Evolutionary conservation across 2,329 filamentous ascomycete genomes (phyloP).

Genomic region (Alternaria atra): DNA sequence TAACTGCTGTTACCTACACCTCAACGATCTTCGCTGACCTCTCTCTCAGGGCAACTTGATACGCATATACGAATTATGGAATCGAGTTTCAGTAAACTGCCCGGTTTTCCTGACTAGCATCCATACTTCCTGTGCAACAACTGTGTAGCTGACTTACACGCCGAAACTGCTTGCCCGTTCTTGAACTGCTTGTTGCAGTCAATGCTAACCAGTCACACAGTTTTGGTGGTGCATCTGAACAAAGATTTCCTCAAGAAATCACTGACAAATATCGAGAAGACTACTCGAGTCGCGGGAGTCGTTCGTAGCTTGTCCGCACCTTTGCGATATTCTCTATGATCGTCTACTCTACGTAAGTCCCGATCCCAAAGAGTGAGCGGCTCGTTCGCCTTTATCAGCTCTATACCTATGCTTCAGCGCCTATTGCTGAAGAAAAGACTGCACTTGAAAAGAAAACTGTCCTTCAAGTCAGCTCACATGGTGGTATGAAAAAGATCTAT

Average conservation of each 20-base stretch:
- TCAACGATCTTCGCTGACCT: neutral
- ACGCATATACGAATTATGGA: neutral
- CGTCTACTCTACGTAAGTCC: too few species aligned
- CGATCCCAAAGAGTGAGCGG: too few species aligned
- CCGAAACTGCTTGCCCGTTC: neutral
- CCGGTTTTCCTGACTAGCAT: too few species aligned
- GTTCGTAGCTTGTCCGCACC: constrained; percentile 1
- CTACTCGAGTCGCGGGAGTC: neutral
- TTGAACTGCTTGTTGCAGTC: neutral
- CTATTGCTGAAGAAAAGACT: too few species aligned
- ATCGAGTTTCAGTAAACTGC: neutral
- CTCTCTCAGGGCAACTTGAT: neutral
- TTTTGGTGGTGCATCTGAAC: neutral
- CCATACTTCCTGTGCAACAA: too few species aligned
- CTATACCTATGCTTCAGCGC: too few species aligned
- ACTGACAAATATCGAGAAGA: neutral
- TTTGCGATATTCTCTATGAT: constrained; percentile 5
- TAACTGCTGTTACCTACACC: neutral
- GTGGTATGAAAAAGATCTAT: too few species aligned
- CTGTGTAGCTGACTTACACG: neutral
- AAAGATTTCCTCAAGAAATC: neutral
- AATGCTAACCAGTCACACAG: neutral
- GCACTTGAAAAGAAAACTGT: too few species aligned
- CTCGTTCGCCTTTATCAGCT: too few species aligned
- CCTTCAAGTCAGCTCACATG: too few species aligned